Conservation (phyloP, 345 rosid species). For the Populus euphratica region DNA sequence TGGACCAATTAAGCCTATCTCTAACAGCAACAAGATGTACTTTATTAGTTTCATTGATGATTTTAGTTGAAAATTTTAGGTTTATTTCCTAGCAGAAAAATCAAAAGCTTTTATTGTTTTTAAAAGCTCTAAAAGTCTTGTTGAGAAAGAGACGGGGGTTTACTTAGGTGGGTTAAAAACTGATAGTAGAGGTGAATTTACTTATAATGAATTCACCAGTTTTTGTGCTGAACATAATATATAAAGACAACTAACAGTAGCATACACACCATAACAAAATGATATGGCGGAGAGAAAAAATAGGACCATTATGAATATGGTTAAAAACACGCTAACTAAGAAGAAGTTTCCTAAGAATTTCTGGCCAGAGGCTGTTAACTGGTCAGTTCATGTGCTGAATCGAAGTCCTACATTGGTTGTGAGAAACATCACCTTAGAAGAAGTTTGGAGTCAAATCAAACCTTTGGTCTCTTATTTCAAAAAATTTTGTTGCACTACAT, state of each 20-base stretch:
- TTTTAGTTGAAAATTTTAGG: not conserved
- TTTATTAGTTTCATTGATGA: not conserved
- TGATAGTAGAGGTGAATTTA: not conserved
- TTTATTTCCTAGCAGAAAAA: too few species aligned
- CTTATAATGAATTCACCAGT: not conserved
- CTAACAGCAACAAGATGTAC: constrained; percentile 4
- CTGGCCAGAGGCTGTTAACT: too few species aligned
- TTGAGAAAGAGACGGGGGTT: not conserved
- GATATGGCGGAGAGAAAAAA: not conserved
- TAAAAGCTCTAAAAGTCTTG: not conserved
- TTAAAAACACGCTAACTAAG: not conserved
- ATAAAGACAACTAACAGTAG: not conserved
- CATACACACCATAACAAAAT: not conserved
- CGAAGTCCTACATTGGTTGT: too few species aligned
- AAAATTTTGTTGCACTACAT: too few species aligned
- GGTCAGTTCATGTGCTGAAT: too few species aligned
- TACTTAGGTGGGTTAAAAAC: not conserved
- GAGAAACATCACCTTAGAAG: too few species aligned
- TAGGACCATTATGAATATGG: not conserved
- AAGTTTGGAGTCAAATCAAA: too few species aligned
- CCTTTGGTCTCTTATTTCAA: too few species aligned
- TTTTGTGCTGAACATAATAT: not conserved
- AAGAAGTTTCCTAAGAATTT: not conserved
- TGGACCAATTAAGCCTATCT: not conserved
- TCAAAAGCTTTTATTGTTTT: too few species aligned